phyloP scores from a whole-genome alignment of 306 rosid genomes.

The Malus fusca region DNA sequence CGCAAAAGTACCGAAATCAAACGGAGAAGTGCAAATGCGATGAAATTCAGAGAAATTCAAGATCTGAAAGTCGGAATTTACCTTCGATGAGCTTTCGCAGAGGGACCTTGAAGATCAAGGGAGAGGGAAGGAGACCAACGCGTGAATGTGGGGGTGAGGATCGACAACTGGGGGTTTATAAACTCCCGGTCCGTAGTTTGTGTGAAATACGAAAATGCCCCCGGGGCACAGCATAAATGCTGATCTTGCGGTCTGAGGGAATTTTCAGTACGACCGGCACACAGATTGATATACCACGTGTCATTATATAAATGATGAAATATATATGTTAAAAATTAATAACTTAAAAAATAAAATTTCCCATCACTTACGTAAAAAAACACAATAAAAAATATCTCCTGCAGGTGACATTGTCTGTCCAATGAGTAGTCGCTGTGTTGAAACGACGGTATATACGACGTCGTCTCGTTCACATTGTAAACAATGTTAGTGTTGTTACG shows the following conservation, averaged over 20 bases:
- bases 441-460: not conserved
- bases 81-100: slow-evolving; percentile 40
- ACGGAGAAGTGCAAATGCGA: slow-evolving; percentile 6
- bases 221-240: not conserved
- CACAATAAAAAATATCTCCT: too few relatives aligned
- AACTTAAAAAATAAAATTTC: too few relatives aligned
- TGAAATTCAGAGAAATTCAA: not conserved
- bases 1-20: not conserved
- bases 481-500: not conserved
- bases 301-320: too few relatives aligned
- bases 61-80: slow-evolving; percentile 33
- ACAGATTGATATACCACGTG: too few relatives aligned
- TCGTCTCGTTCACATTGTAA: not conserved
- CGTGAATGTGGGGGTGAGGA: slow-evolving; percentile 13
- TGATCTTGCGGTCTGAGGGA: not conserved
- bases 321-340: too few relatives aligned
- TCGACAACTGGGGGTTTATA: slow-evolving; percentile 23
- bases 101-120: slow-evolving; percentile 31
- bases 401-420: not conserved
- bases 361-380: too few relatives aligned
- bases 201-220: not conserved
- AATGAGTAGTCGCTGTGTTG: slow-evolving; percentile 4
- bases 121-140: slow-evolving; percentile 9
- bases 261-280: too few relatives aligned
- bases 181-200: not conserved